Base-by-base conservation (phyloP, 306 rosid species). In the Cajanus cajan region DNA sequence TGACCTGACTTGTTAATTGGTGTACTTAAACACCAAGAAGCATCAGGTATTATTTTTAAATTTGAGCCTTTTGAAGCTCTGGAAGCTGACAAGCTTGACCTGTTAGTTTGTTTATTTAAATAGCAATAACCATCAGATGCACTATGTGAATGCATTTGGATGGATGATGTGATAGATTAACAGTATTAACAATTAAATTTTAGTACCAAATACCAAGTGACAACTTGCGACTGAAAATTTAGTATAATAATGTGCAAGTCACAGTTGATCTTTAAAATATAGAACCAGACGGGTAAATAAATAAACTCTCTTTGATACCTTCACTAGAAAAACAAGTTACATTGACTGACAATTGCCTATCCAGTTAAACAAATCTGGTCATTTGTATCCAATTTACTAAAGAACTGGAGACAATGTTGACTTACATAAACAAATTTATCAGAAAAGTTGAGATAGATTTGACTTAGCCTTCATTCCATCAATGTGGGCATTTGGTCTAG, bases 401-500 rank as follows among this genome's bases (percentile, higher is more conserved):
- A 41, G 19, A 80, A 40, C 12, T 71, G 50, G 41, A 18, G 51
- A 65, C 22, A 25, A 47, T 22, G 57, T 39, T n/a, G 63, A 22
- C 16, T 33, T 66, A 15, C 15, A 68, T 36, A 31, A 40, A 73
- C n/a, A 66, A 34, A 15, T 44, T 59, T 43, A 37, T n/a, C 13
- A 44, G 7, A 39, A 61, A 65, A 18, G 4, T 7, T 21, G 31
- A 13, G 1, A 71, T 25, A 72, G 0, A 19, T 2, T 33, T 68
- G 0, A 40, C 62, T 7, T 48, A 12, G 1, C 65, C 7, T 14
- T 7, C 0, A 0, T 3, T 1, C 18, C 0, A 4, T 6, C 24
- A 54, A 36, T 19, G 1, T 18, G 89, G 91, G 86, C 91, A 81
- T 86, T 80, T 81, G 86, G 89, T 87, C 90, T 86, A 86, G 86